These are phyloP conservation scores for Hyparrhenia diplandra DNA, from an alignment of 176 grass and related monocot species.

Conservation along the genomic window DNA sequence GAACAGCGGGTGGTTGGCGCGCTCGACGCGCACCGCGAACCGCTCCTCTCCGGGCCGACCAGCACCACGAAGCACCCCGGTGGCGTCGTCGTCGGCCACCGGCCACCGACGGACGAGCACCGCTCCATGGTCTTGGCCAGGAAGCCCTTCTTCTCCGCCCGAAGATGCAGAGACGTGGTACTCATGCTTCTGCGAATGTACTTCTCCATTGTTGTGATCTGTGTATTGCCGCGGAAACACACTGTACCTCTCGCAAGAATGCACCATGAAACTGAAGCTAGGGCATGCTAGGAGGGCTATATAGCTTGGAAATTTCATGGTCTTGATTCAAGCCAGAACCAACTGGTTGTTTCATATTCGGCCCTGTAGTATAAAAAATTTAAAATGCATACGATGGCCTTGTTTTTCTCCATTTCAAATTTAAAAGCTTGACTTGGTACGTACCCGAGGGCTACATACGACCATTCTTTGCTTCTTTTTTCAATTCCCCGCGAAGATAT, in stretches of 20 bases:
- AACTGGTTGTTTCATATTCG: neutral
- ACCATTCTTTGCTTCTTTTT: too few relatives aligned
- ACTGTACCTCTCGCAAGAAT: too few relatives aligned
- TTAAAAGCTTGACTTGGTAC: too few relatives aligned
- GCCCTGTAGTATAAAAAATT: neutral
- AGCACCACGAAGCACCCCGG: slow-evolving; percentile 31
- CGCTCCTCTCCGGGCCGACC: slow-evolving; percentile 31
- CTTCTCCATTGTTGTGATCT: neutral
- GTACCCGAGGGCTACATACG: too few relatives aligned
- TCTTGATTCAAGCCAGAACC: neutral
- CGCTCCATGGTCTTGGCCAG: neutral
- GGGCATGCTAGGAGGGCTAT: neutral
- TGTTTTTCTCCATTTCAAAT: too few relatives aligned
- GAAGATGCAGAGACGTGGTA: neutral
- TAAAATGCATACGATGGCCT: too few relatives aligned
- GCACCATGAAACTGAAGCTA: neutral
- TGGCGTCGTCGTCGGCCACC: neutral
- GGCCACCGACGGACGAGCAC: neutral
- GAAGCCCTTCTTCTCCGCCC: neutral
- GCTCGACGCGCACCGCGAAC: slow-evolving; percentile 25
- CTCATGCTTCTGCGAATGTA: neutral
- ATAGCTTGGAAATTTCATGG: neutral
- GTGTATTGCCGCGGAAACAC: too few relatives aligned
- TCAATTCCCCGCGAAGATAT: too few relatives aligned
- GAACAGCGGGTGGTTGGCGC: slow-evolving; percentile 41